A percentile compares a stretch with the other conserved stretches of the same genome.
Evolutionary conservation across 2,329 filamentous ascomycete genomes (phyloP).

Genomic region (Xylariaceae sp.): DNA sequence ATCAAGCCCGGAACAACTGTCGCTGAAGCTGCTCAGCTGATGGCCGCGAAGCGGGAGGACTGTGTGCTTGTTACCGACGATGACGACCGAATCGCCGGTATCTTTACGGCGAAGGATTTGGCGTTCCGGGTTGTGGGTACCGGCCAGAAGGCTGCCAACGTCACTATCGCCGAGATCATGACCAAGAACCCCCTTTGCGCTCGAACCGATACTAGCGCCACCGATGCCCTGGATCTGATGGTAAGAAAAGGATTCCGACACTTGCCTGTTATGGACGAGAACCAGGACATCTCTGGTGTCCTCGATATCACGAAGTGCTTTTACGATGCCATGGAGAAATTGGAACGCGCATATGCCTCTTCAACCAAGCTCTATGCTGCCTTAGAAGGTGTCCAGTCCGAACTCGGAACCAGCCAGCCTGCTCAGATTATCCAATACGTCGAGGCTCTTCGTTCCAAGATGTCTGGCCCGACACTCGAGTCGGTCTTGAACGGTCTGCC

Average conservation of each 20-base stretch:
- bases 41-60: constrained; percentile 98
- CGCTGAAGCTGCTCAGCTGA: constrained; percentile 92
- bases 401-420: constrained; percentile 89
- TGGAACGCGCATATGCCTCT: constrained; percentile 94
- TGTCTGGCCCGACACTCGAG: constrained; percentile 96
- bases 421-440: constrained; percentile 99
- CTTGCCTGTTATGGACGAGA: constrained; percentile 98
- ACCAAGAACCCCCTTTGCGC: constrained; percentile 98
- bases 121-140: constrained; percentile 93
- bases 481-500: constrained; percentile 88
- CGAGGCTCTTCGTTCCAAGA: constrained; percentile 88
- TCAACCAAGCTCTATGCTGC: constrained; percentile 98
- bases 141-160: constrained; percentile 79
- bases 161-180: constrained; percentile 98
- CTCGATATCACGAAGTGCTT: constrained; percentile 99
- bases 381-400: constrained; percentile 93
- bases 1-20: constrained; percentile 95
- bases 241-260: constrained; percentile 97
- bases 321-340: constrained; percentile 99
- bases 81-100: constrained; percentile 94
- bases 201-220: constrained; percentile 94
- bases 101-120: constrained; percentile 98
- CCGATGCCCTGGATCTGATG: constrained; percentile 95
- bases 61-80: constrained; percentile 97
- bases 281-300: constrained; percentile 97